Evolutionary conservation across 768 basidiomycete species (phyloP).

Genomic region (Hygrophoropsis aurantiaca): DNA sequence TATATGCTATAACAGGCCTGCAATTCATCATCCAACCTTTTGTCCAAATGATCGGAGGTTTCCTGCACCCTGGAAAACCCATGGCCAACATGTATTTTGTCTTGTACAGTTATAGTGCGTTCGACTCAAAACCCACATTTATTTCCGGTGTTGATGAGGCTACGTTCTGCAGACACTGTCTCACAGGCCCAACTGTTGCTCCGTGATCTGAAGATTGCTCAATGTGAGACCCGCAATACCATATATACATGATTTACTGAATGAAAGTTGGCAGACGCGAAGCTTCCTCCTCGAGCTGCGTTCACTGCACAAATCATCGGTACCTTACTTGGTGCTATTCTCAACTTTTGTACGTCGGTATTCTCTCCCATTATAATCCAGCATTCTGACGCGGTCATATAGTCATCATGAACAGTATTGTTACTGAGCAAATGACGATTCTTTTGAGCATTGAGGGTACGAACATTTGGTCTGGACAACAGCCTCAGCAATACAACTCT

Average conservation of each 20-base stretch:
- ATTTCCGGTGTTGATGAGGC: background rate
- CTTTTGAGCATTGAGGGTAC: conserved; percentile 48
- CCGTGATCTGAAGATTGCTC: conserved; percentile 49
- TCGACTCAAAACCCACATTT: background rate
- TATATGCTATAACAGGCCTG: conserved; percentile 48
- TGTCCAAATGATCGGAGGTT: conserved; percentile 45
- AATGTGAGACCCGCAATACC: conserved; percentile 19
- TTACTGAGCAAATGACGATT: conserved; percentile 48
- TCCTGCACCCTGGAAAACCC: conserved; percentile 32
- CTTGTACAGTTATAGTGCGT: conserved; percentile 42
- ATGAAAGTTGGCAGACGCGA: conserved; percentile 33
- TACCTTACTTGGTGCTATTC: conserved; percentile 41
- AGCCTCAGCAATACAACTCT: conserved; percentile 43
- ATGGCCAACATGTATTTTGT: conserved; percentile 40
- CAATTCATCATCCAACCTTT: conserved; percentile 48
- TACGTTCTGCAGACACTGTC: conserved; percentile 37
- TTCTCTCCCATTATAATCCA: conserved; percentile 12
- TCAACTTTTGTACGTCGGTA: conserved; percentile 23
- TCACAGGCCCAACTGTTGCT: conserved; percentile 43
- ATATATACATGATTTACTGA: background rate
- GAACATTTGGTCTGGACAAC: conserved; percentile 33
- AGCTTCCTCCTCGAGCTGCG: conserved; percentile 48
- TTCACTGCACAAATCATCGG: conserved; percentile 51
- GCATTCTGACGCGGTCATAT: conserved; percentile 20
- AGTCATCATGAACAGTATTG: conserved; percentile 24